Conservation (phyloP, 108 stramenopile species). For the Skeletonema grethae region DNA sequence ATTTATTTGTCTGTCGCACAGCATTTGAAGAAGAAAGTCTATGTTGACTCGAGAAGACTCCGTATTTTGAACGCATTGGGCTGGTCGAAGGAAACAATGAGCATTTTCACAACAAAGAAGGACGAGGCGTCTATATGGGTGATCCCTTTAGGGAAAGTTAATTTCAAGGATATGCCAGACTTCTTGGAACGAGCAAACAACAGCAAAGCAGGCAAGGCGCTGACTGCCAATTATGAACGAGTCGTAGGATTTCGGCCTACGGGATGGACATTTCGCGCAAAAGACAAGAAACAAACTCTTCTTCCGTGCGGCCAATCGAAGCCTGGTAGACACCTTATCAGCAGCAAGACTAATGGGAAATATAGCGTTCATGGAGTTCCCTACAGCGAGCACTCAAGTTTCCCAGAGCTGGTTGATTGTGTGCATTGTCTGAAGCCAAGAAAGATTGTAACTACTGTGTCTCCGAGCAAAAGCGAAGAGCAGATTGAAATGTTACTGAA, state of each 20-base stretch:
- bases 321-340: conserved; percentile 42
- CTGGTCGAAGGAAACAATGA: conserved; percentile 68
- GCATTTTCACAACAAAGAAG: conserved; percentile 37
- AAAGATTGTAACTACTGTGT: conserved; percentile 84
- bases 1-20: conserved; percentile 89
- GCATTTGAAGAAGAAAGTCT: conserved; percentile 65
- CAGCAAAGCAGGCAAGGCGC: conserved; percentile 41
- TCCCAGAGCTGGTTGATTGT: conserved; percentile 88
- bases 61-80: conserved; percentile 66
- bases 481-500: conserved; percentile 66
- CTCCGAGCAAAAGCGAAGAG: conserved; percentile 68
- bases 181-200: conserved; percentile 60
- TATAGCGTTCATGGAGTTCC: conserved; percentile 81
- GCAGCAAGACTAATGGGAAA: conserved; percentile 53
- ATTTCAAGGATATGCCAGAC: conserved; percentile 77
- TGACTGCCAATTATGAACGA: conserved; percentile 55
- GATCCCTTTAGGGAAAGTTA: conserved; percentile 80
- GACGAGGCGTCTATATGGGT: conserved; percentile 66
- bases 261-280: conserved; percentile 46
- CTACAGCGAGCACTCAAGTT: conserved; percentile 89
- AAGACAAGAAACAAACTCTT: conserved; percentile 20
- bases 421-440: conserved; percentile 68
- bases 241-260: conserved; percentile 72
- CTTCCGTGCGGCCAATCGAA: conserved; percentile 8
- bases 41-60: conserved; percentile 78